Evolutionary conservation across 2,329 filamentous ascomycete genomes (phyloP).

Genomic region (Trichoderma lentiforme): DNA sequence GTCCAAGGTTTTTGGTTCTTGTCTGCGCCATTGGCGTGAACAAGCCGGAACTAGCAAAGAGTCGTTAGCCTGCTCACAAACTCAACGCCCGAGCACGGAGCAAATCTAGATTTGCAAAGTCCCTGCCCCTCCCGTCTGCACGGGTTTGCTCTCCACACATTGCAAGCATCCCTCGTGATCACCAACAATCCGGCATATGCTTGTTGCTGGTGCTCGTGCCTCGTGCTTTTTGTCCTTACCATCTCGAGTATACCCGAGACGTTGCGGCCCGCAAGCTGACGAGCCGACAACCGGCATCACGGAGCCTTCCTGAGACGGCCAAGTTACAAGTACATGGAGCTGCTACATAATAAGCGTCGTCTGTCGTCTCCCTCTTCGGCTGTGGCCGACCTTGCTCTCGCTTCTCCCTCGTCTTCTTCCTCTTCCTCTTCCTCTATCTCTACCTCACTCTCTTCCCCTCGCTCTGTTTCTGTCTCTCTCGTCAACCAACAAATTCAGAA

Average conservation of each 20-base stretch:
- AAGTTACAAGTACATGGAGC: neutral
- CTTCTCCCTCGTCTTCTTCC: neutral
- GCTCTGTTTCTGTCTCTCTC: neutral
- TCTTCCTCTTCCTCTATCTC: neutral
- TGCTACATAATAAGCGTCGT: conserved; percentile 5
- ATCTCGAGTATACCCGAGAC: neutral
- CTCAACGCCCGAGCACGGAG: conserved; percentile 12
- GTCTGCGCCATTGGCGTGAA: neutral
- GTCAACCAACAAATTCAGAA: neutral
- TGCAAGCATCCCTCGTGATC: conserved; percentile 13
- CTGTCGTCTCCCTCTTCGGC: neutral
- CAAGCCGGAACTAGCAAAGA: neutral
- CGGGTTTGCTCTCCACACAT: conserved; percentile 15
- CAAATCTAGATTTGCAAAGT: conserved; percentile 16
- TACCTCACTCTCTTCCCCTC: neutral
- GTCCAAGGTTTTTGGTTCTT: neutral
- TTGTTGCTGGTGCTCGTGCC: neutral
- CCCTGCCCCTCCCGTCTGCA: conserved; percentile 4
- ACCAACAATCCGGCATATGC: neutral
- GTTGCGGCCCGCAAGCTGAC: conserved; percentile 10
- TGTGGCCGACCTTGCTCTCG: neutral
- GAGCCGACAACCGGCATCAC: conserved; percentile 14
- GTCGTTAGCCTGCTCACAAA: neutral
- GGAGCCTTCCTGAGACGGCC: conserved; percentile 8
- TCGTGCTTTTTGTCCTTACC: neutral